Conservation (phyloP, 139 green algal genomes). For the Microglena sp. region DNA sequence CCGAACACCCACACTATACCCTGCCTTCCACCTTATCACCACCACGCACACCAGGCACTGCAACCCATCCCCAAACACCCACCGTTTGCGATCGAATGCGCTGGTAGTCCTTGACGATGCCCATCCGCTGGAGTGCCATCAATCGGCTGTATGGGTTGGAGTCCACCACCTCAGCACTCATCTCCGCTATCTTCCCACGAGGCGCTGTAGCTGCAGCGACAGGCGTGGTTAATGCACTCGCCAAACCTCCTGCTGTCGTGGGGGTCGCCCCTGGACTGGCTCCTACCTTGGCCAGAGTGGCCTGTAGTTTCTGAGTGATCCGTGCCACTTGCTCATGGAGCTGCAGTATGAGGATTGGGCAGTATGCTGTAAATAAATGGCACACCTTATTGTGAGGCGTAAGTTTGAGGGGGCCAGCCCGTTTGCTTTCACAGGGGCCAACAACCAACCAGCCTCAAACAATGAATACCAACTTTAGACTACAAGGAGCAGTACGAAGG, state of each 20-base stretch:
- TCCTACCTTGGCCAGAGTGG: slow-evolving; percentile 11
- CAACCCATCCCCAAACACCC: too few species aligned
- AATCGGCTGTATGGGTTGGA: slow-evolving; percentile 82
- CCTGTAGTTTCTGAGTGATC: slow-evolving; percentile 30
- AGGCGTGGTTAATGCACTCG: not conserved
- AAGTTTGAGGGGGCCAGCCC: not conserved
- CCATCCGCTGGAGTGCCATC: slow-evolving; percentile 95
- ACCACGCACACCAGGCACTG: not conserved
- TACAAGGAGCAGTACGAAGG: not conserved
- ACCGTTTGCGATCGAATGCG: slow-evolving; percentile 69
- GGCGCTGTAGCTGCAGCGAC: not conserved
- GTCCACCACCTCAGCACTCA: slow-evolving; percentile 79
- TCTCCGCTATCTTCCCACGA: slow-evolving; percentile 41
- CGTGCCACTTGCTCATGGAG: slow-evolving; percentile 24
- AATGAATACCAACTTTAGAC: not conserved
- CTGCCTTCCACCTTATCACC: too few species aligned
- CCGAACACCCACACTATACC: too few species aligned
- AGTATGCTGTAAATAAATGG: not conserved
- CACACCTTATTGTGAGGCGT: not conserved
- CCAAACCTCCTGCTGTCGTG: not conserved
- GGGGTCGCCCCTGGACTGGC: too few species aligned
- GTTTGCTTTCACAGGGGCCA: too few species aligned
- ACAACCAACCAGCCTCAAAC: too few species aligned
- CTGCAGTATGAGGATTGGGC: slow-evolving; percentile 10
- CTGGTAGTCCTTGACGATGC: slow-evolving; percentile 91